Evolutionary conservation across 176 grass and related monocot genomes (phyloP), one percentile per base, ranked within the genome.

Genomic region (Chloris gayana): DNA sequence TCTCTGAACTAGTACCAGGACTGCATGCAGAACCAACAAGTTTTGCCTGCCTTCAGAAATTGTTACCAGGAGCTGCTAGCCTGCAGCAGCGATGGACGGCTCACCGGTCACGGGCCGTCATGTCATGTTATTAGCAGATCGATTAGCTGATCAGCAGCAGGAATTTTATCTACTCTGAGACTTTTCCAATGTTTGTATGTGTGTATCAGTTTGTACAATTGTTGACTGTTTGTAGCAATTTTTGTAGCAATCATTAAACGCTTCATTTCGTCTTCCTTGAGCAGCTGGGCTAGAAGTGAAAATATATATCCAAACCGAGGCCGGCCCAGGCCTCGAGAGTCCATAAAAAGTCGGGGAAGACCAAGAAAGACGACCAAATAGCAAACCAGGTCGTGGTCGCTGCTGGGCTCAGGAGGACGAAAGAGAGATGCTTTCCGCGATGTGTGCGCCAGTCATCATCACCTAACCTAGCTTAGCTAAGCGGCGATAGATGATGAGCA

Each of bases 81-180:
- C n/a, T 26, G 24, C 24, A 27, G 68, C 38, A 46, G 25, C 42
- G n/a, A 62, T 46, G 42, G 50, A 80, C 49, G 69, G 59, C 12
- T 71, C 78, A 60, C 32, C 22, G 31, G 64, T 68, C 65, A 68
- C 69, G 69, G 69, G 25, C 24, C 39, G n/a, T 70, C 68, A 47
- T 14, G 25, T 70, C 6, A 53, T 49, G 7, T 53, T 45, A 45
- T n/a, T n/a, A n/a, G 10, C 67, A n/a, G 22, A 25, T 29, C 25
- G 25, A 5, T 14, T 29, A 10, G 8, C 9, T 1, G 1, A 24
- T 24, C 22, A 57, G 22, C 7, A 57, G 3, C 2, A 25, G 10
- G 1, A 58, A 24, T 10, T 44, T 44, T 44, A 13, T 44, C 10
- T 44, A 2, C 41, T 44, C 41, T 44, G 10, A 10, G 2, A 44